Base-by-base conservation (phyloP, 2,329 filamentous ascomycete species). In the Rhynchosporium graminicola region DNA sequence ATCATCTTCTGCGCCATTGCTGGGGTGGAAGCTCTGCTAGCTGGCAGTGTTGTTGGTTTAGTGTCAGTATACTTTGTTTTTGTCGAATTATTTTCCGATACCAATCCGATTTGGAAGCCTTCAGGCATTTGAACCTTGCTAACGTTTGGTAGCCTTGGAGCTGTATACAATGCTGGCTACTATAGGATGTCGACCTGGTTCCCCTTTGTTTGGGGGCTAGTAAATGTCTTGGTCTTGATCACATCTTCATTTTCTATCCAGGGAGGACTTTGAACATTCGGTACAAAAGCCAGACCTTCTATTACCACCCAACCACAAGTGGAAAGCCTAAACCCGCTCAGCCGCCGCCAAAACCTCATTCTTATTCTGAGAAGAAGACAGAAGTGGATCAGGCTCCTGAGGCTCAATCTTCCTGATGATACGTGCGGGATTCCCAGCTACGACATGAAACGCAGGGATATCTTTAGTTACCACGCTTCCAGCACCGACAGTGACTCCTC, bases 391-490 rank as follows among this genome's bases (percentile, higher is more conserved):
- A 26, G 67, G 62, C 45, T 64, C 70, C 26, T 72, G 69, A 2
- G 77, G 74, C 60, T 76, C 75, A 59, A 77, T 72, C 60, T 72
- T 78, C 63, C 70, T 78, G 57, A 90, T 74, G 15, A 89, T 75
- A 55, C 79, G 80, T 10, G 87, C 88, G 43, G 88, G 88, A 68
- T 90, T 91, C 0, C 88, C 88, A 20, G 80, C 87, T 0, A 86
- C 86, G 12, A 87, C 80, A 8, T 81, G 81, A 66, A 84, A 87
- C 7, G 83, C 80, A 4, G 85, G 81, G n/a, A 91, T 83, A 74
- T 88, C 80, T 77, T 88, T 95, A 2, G 90, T 95, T 29, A 96
- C 91, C 3, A 96, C 90, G 73, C 88, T 91, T 0, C 89, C 91
- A 1, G 92, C 92, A 0, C 91, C 92, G 64, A 96, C 82, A 0